Percentiles rank a stretch among this genome's conserved stretches.
Evolutionary conservation across 2,329 filamentous ascomycete genomes (phyloP).

Genomic region (Juglanconis oblonga): DNA sequence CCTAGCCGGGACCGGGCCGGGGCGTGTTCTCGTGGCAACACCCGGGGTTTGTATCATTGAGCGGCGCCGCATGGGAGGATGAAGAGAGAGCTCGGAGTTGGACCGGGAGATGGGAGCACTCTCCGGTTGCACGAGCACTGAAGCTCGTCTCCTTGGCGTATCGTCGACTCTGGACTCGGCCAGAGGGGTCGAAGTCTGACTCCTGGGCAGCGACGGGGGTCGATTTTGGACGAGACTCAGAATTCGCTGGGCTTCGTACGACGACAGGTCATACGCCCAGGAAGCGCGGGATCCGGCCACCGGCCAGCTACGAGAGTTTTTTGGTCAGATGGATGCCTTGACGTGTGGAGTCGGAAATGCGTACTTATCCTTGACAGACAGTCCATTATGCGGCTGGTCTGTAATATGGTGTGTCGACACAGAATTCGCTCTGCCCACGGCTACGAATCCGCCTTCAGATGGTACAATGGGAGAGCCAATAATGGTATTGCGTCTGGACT

Average conservation of each 20-base stretch:
- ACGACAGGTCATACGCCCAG: slow-evolving; percentile 40
- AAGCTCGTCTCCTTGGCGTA: slow-evolving; percentile 26
- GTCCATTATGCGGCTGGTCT: slow-evolving; percentile 29
- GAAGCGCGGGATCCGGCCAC: slow-evolving; percentile 34
- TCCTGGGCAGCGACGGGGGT: slow-evolving; percentile 2
- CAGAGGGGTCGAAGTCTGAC: slow-evolving; percentile 1
- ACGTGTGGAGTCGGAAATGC: background rate
- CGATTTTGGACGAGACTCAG: slow-evolving; percentile 36
- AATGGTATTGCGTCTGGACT: slow-evolving; percentile 28
- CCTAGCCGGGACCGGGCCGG: slow-evolving; percentile 23
- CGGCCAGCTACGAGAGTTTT: slow-evolving; percentile 27
- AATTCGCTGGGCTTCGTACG: slow-evolving; percentile 44
- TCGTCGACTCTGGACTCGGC: slow-evolving; percentile 24
- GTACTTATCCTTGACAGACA: slow-evolving; percentile 26
- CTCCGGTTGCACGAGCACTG: slow-evolving; percentile 28
- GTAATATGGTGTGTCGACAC: slow-evolving; percentile 22
- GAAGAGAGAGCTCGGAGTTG: slow-evolving; percentile 48
- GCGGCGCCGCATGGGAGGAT: slow-evolving; percentile 45
- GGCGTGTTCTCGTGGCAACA: slow-evolving; percentile 41
- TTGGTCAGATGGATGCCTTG: background rate
- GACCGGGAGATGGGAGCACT: slow-evolving; percentile 33
- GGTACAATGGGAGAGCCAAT: slow-evolving; percentile 23
- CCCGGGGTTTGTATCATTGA: slow-evolving; percentile 49
- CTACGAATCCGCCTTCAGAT: slow-evolving; percentile 21
- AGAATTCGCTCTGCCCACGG: slow-evolving; percentile 29